Base-by-base conservation (phyloP, 139 green algal species). In the Chlorella sp. region DNA sequence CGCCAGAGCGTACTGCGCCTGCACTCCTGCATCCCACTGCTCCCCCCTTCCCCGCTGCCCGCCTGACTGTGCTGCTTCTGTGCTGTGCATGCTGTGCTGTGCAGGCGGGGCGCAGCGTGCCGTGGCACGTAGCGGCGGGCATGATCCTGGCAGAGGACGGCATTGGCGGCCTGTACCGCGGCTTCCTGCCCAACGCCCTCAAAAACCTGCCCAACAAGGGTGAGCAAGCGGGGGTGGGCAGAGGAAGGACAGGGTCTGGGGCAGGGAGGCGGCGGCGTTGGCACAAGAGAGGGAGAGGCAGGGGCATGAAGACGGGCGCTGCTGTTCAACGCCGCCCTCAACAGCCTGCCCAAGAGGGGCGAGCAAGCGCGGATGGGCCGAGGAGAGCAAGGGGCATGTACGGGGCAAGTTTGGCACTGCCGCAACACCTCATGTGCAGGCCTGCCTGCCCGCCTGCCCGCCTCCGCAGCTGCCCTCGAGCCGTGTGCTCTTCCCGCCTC, bases 131-230 rank as follows among this genome's bases (percentile, higher is more conserved):
- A 19, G 85, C 87, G 1, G 86, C 88, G 0, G 36, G 11, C 18
- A 61, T 75, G 19, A 94, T 96, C 79, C 22, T 95, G 48, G 30
- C 83, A 24, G 86, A 71, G 15, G 93, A 96, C 40, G 95, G 95
- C 26, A 18, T 94, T 19, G 69, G 42, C 19, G 94, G 93, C 32
- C 78, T 97, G 60, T 98, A 97, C 94, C 90, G 94, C 42, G 96
- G 96, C 30, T 97, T 98, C 64, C 24, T 97, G n/a, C 95, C 96
- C 69, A 97, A 97, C 89, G 93, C 93, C 15, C 81, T 97, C 32
- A 98, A 98, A 83, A 98, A 98, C 91, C 90, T 97, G 77, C 96
- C 96, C 36, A 98, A 97, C 93, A 98, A 98, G 91, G 94, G 95
- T 94, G 90, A n/a, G 84, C 22, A n/a, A n/a, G 64, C 11, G 64